phyloP scores from a whole-genome alignment of 768 basidiomycete species.

The Tricholoma hemisulphureum region DNA sequence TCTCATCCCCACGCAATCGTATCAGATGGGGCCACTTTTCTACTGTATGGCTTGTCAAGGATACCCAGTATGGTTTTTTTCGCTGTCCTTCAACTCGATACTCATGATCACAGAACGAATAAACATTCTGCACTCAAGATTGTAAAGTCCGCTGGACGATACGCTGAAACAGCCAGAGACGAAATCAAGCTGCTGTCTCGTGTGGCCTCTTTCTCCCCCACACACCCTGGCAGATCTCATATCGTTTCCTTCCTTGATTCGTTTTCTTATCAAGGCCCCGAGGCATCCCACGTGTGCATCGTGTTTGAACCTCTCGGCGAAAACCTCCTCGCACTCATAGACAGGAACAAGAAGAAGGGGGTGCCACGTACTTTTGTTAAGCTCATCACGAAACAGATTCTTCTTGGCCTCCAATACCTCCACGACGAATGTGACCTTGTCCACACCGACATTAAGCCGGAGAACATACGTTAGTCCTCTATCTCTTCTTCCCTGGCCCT shows the following conservation, averaged over 20 bases:
- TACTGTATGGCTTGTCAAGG: constrained; percentile 89
- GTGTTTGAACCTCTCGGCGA: constrained; percentile 87
- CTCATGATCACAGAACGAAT: constrained; percentile 46
- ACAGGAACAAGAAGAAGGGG: constrained; percentile 79
- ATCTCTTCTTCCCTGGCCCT: constrained; percentile 9
- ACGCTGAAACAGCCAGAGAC: constrained; percentile 94
- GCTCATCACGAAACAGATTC: constrained; percentile 79
- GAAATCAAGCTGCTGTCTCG: constrained; percentile 90
- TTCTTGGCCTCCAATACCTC: constrained; percentile 87
- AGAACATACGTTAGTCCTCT: constrained; percentile 80
- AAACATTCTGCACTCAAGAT: constrained; percentile 91
- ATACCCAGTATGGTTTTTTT: constrained; percentile 53
- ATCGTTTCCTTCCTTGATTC: constrained; percentile 91
- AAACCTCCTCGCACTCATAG: constrained; percentile 70
- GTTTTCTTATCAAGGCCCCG: constrained; percentile 73
- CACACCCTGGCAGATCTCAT: constrained; percentile 75
- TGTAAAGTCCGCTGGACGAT: constrained; percentile 91
- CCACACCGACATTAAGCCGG: constrained; percentile 93
- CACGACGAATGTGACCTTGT: constrained; percentile 92
- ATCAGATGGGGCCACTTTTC: constrained; percentile 92
- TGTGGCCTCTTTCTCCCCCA: constrained; percentile 66
- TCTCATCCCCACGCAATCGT: constrained; percentile 12
- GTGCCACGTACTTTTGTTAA: constrained; percentile 82
- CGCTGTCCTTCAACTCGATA: constrained; percentile 13
- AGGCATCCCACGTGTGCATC: constrained; percentile 81